A percentile compares a stretch with the other conserved stretches of the same genome.
These are phyloP conservation scores for Tuber aestivum DNA, from an alignment of 495 filamentous ascomycete genomes.

Conservation along the genomic window DNA sequence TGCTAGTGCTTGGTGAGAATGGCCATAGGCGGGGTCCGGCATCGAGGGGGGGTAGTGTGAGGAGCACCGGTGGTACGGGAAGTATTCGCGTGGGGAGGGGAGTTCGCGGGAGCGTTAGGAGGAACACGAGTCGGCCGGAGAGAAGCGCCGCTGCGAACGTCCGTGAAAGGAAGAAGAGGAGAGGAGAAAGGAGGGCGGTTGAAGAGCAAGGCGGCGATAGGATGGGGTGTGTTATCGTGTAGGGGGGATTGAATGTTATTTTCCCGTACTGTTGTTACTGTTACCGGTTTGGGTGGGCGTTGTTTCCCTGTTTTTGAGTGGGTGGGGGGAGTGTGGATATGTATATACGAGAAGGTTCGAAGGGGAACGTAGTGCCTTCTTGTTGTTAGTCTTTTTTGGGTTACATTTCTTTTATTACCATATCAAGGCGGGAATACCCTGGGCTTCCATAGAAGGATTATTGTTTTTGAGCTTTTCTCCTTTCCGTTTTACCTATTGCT, in stretches of 20 bases:
- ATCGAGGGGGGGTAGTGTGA: slow-evolving; percentile 27
- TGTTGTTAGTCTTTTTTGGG: slow-evolving; percentile 11
- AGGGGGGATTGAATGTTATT: background rate
- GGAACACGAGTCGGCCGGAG: slow-evolving; percentile 22
- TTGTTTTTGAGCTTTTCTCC: slow-evolving; percentile 3
- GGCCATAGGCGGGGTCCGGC: slow-evolving; percentile 20
- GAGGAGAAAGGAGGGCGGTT: slow-evolving; percentile 19
- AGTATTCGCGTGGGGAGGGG: slow-evolving; percentile 26
- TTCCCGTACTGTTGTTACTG: slow-evolving; percentile 5
- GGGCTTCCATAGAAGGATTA: slow-evolving; percentile 5
- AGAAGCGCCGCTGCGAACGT: slow-evolving; percentile 41
- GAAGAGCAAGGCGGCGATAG: slow-evolving; percentile 16
- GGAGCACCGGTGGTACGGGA: slow-evolving; percentile 14
- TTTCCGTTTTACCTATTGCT: slow-evolving; percentile 17
- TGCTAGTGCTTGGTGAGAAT: slow-evolving; percentile 9
- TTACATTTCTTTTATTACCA: slow-evolving; percentile 14
- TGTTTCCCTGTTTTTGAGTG: background rate
- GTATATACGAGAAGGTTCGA: slow-evolving; percentile 26
- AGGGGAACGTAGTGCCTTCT: background rate
- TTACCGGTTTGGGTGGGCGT: slow-evolving; percentile 2
- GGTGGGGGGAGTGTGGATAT: slow-evolving; percentile 23
- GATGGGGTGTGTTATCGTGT: slow-evolving; percentile 22
- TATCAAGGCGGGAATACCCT: background rate
- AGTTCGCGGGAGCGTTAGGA: slow-evolving; percentile 15
- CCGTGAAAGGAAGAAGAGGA: slow-evolving; percentile 30